Percentiles rank a stretch among this genome's conserved stretches.
Evolutionary conservation across 2,329 filamentous ascomycete species (phyloP).

Genomic region (Aspergillus tanneri): DNA sequence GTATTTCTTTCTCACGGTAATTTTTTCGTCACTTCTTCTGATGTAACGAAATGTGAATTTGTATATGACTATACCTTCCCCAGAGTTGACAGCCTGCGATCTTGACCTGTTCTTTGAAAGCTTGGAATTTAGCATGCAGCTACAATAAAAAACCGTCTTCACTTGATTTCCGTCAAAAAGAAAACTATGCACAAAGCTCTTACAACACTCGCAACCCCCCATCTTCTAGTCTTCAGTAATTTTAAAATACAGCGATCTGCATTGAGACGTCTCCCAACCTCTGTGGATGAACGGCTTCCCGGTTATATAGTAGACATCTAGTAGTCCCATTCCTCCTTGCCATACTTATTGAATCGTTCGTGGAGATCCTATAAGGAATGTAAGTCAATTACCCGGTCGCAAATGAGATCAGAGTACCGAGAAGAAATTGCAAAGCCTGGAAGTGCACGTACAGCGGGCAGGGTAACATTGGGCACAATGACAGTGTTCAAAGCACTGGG

Average conservation of each 20-base stretch:
- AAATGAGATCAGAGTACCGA: background rate
- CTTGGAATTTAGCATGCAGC: constrained; percentile 13
- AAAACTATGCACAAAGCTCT: constrained; percentile 37
- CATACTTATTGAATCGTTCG: constrained; percentile 99
- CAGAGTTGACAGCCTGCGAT: constrained; percentile 1
- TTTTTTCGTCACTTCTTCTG: constrained; percentile 11
- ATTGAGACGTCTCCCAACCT: constrained; percentile 12
- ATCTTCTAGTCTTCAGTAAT: constrained; percentile 27
- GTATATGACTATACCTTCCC: constrained; percentile 15
- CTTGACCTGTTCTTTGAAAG: background rate
- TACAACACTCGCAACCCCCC: constrained; percentile 22
- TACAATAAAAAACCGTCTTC: constrained; percentile 28
- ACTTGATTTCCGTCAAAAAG: constrained; percentile 32
- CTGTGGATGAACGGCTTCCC: constrained; percentile 13
- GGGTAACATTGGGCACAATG: constrained; percentile 86
- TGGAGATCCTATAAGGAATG: constrained; percentile 67
- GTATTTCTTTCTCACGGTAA: constrained; percentile 19
- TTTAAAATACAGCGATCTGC: constrained; percentile 37
- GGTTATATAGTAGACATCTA: constrained; percentile 24
- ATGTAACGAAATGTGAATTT: constrained; percentile 20
- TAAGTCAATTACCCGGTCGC: background rate
- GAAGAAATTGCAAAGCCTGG: background rate
- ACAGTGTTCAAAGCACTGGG: constrained; percentile 95
- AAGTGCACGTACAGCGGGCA: constrained; percentile 69
- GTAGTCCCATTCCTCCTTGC: constrained; percentile 78